Percentiles rank a stretch among this genome's conserved stretches.
Evolutionary conservation across 768 basidiomycete species (phyloP).

Genomic region (Trametes gibbosa): DNA sequence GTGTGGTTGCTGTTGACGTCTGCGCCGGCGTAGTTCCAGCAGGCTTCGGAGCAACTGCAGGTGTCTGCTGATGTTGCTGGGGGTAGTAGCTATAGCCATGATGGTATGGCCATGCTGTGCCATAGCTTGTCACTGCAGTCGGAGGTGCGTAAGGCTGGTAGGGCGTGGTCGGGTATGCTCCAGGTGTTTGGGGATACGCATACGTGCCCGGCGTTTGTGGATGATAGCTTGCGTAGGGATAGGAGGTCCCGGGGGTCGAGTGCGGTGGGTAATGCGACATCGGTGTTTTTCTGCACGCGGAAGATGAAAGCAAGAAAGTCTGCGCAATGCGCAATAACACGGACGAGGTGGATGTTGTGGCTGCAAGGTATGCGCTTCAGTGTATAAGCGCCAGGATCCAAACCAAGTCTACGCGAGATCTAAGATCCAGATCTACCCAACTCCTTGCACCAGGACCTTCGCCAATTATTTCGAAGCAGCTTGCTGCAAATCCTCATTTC

Average conservation of each 20-base stretch:
- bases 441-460: neutral
- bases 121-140: slow-evolving; percentile 67
- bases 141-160: slow-evolving; percentile 45
- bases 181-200: slow-evolving; percentile 13
- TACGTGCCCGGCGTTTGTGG: slow-evolving; percentile 23
- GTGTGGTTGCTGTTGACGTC: slow-evolving; percentile 29
- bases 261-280: slow-evolving; percentile 38
- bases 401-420: neutral
- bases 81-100: slow-evolving; percentile 53
- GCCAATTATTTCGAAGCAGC: no score
- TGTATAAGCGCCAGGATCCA: neutral
- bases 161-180: slow-evolving; percentile 26
- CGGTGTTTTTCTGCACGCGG: neutral
- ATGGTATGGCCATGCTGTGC: slow-evolving; percentile 59
- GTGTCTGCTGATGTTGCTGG: slow-evolving; percentile 27
- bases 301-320: neutral
- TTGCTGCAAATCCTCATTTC: no score
- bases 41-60: slow-evolving; percentile 20
- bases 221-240: slow-evolving; percentile 63
- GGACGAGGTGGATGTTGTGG: neutral
- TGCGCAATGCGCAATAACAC: neutral
- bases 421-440: slow-evolving; percentile 15
- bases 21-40: slow-evolving; percentile 27
- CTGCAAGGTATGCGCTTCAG: neutral
- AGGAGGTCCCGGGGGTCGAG: slow-evolving; percentile 47